Conservation (phyloP, 345 rosid genomes). For the Hibiscus tridactylites region DNA sequence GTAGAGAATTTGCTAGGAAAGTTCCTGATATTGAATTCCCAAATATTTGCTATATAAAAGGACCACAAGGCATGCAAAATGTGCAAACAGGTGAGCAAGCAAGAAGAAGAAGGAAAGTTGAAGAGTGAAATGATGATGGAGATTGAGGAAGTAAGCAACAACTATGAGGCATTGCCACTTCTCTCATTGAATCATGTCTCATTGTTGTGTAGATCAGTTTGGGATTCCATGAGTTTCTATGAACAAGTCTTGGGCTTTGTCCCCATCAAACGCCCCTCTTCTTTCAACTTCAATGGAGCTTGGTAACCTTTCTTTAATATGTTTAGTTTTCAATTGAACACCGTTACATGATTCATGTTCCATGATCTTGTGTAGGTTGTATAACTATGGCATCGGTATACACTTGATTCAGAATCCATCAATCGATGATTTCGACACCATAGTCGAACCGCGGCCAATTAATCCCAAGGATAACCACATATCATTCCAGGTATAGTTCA, state of each 20-base stretch:
- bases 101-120: too few relatives aligned
- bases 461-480: conserved; percentile 59
- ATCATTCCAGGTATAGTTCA: conserved; percentile 39
- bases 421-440: conserved; percentile 31
- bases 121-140: not conserved
- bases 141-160: conserved; percentile 1
- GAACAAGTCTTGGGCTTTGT: conserved; percentile 47
- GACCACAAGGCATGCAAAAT: not conserved
- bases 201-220: conserved; percentile 42
- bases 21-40: not conserved
- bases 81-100: not conserved
- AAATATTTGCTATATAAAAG: not conserved
- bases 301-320: conserved; percentile 15
- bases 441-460: conserved; percentile 32
- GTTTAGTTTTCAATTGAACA: not conserved
- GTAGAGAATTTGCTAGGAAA: not conserved
- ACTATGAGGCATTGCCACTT: conserved; percentile 31
- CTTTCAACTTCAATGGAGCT: conserved; percentile 8
- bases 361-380: not conserved
- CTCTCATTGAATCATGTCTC: conserved; percentile 50
- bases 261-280: conserved; percentile 53
- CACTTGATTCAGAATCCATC: not conserved
- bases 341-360: too few relatives aligned
- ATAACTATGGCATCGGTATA: not conserved
- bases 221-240: conserved; percentile 35